phyloP scores from a whole-genome alignment of 176 grass and related monocot species.

The Hsuehochloa calcarea region DNA sequence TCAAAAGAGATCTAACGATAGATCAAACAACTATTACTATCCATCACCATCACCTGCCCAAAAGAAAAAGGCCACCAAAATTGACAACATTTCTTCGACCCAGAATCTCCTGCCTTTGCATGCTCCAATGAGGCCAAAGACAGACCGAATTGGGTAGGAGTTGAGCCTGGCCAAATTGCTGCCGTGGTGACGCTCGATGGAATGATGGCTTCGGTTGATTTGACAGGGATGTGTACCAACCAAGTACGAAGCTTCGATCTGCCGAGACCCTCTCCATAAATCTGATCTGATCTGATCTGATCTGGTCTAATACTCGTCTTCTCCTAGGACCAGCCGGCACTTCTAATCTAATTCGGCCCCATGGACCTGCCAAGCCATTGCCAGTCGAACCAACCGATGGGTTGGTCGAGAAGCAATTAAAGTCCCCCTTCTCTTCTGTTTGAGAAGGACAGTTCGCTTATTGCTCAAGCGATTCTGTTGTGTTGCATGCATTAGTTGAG shows the following conservation, averaged over 20 bases:
- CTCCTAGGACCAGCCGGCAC: constrained; percentile 34
- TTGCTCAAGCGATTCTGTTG: constrained; percentile 41
- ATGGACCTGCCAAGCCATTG: background rate
- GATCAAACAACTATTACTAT: background rate
- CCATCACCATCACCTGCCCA: background rate
- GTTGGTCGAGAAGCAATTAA: constrained; percentile 29
- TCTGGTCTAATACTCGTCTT: background rate
- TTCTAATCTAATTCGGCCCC: constrained; percentile 36
- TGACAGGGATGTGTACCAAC: constrained; percentile 43
- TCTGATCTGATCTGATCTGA: background rate
- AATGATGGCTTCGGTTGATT: constrained; percentile 36
- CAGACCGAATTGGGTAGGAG: constrained; percentile 11
- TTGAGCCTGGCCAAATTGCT: constrained; percentile 37
- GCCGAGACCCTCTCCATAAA: background rate
- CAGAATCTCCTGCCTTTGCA: background rate
- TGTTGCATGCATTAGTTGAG: constrained; percentile 29
- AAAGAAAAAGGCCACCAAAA: background rate
- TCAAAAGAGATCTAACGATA: no score
- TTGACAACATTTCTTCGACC: background rate
- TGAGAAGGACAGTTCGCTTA: constrained; percentile 45
- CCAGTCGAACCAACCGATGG: constrained; percentile 22
- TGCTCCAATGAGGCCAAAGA: background rate
- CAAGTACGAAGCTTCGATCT: constrained; percentile 34
- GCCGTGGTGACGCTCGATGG: constrained; percentile 27
- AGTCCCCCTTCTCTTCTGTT: background rate